Conservation (phyloP, 2,329 filamentous ascomycete genomes). For the Penicillium sp. region DNA sequence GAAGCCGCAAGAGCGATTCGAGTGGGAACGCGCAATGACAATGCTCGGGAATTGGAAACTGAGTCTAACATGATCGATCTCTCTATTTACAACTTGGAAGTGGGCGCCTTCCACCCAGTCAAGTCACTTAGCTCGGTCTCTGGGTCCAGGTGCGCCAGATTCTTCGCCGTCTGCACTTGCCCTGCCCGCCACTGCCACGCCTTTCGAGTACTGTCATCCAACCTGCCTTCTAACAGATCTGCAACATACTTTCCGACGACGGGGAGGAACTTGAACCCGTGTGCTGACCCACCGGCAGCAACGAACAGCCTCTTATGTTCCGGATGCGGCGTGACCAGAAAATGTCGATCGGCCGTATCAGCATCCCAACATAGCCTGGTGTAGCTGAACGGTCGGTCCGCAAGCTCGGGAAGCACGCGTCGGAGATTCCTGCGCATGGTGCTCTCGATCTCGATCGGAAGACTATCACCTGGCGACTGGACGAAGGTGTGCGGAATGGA, state of each 20-base stretch:
- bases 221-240: conserved; percentile 33
- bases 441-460: not conserved
- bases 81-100: no score
- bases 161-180: conserved; percentile 27
- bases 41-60: conserved; percentile 33
- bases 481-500: not conserved
- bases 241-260: conserved; percentile 37
- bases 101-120: conserved; percentile 4
- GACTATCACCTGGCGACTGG: not conserved
- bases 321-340: conserved; percentile 54
- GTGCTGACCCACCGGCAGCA: conserved; percentile 41
- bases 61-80: conserved; percentile 26
- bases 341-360: conserved; percentile 30
- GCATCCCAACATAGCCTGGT: conserved; percentile 1
- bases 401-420: not conserved
- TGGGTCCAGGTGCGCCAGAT: conserved; percentile 2
- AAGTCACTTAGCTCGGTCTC: not conserved
- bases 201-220: conserved; percentile 29
- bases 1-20: conserved; percentile 16
- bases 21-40: conserved; percentile 33
- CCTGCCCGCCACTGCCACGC: conserved; percentile 31
- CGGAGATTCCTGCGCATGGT: not conserved
- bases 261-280: conserved; percentile 37
- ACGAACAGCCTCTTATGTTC: conserved; percentile 48
- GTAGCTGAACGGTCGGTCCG: not conserved